A percentile compares a stretch with the other conserved stretches of the same genome.
phyloP scores from a whole-genome alignment of 1,139 yeast genomes.

The Kluyveromyces sp. region DNA sequence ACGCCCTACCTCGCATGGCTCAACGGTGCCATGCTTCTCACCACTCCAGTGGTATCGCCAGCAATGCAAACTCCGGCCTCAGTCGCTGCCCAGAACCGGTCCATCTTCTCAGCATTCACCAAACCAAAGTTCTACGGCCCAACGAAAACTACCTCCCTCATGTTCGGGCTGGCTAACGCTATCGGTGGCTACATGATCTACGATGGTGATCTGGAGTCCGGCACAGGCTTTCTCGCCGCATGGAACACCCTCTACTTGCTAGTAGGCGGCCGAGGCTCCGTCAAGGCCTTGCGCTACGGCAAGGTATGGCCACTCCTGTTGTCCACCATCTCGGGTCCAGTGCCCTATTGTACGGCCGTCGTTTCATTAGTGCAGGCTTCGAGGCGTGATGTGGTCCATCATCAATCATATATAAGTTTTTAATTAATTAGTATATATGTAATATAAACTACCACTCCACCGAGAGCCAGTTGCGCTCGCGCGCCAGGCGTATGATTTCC shows the following conservation, averaged over 20 bases:
- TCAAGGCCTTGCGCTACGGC: slow-evolving; percentile 38
- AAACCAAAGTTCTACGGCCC: slow-evolving; percentile 35
- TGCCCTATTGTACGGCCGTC: slow-evolving; percentile 59
- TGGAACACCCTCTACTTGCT: slow-evolving; percentile 77
- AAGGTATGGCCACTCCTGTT: slow-evolving; percentile 56
- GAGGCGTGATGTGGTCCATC: too few species aligned
- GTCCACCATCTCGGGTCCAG: slow-evolving; percentile 52
- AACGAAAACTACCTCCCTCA: slow-evolving; percentile 36
- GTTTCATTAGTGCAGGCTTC: slow-evolving; percentile 41
- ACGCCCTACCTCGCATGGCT: slow-evolving; percentile 52
- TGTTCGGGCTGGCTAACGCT: slow-evolving; percentile 66
- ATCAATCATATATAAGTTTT: too few species aligned
- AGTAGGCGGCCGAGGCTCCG: slow-evolving; percentile 61
- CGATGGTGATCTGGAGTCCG: slow-evolving; percentile 77
- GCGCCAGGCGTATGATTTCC: slow-evolving; percentile 49
- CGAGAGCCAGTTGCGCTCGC: slow-evolving; percentile 52
- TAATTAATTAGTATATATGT: neutral
- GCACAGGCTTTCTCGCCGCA: slow-evolving; percentile 80
- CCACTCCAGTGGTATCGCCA: slow-evolving; percentile 39
- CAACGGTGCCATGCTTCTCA: slow-evolving; percentile 36
- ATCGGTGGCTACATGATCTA: slow-evolving; percentile 74
- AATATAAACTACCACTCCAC: slow-evolving; percentile 44
- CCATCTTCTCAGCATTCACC: slow-evolving; percentile 9
- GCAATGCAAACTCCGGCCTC: slow-evolving; percentile 14
- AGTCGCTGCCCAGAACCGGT: slow-evolving; percentile 7